These are phyloP conservation scores for Coemansia sp. DNA, from an alignment of 192 early-diverging fungal species.

Conservation along the genomic window DNA sequence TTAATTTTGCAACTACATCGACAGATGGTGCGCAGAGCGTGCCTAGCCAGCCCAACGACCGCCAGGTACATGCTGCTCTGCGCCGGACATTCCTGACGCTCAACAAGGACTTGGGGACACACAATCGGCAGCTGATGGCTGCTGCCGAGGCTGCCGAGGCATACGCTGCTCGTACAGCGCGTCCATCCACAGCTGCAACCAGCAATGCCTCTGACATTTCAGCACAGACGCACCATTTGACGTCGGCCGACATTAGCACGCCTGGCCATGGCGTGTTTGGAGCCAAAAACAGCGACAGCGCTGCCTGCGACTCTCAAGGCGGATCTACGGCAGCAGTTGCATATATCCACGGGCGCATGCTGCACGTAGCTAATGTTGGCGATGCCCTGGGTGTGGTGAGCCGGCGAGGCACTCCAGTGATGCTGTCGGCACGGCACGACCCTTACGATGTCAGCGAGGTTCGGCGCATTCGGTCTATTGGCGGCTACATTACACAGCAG, in stretches of 20 bases:
- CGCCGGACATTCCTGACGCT: conserved; percentile 80
- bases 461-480: conserved; percentile 71
- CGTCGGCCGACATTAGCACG: conserved; percentile 24
- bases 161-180: conserved; percentile 33
- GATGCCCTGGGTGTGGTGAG: conserved; percentile 80
- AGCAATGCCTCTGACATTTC: neutral
- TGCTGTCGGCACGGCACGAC: conserved; percentile 72
- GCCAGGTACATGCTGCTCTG: conserved; percentile 59
- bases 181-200: conserved; percentile 10
- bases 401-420: conserved; percentile 62
- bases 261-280: conserved; percentile 29
- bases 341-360: conserved; percentile 70
- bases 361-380: conserved; percentile 86
- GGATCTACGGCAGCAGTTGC: conserved; percentile 81
- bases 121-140: conserved; percentile 47
- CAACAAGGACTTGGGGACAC: conserved; percentile 74
- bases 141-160: conserved; percentile 44
- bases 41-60: conserved; percentile 29
- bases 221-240: conserved; percentile 5
- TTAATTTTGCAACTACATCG: conserved; percentile 36
- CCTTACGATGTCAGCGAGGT: conserved; percentile 68
- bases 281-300: conserved; percentile 16
- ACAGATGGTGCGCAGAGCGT: conserved; percentile 12
- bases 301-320: conserved; percentile 49
- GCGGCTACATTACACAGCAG: conserved; percentile 74